These are phyloP conservation scores for Pittosporum tobira DNA, from an alignment of 129 eudicot species.

Conservation along the genomic window DNA sequence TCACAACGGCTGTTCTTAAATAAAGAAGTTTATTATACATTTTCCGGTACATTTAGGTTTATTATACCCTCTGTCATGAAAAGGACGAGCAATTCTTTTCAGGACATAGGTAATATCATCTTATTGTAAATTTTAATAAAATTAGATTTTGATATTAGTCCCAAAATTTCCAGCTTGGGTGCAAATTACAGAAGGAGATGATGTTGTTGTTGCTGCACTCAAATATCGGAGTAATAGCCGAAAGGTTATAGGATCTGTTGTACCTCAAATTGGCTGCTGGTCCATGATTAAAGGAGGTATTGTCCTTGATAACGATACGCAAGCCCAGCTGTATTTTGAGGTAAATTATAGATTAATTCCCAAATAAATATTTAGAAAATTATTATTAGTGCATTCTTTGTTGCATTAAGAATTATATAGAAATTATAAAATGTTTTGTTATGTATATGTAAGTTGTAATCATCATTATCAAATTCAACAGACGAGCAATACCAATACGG, in stretches of 20 bases:
- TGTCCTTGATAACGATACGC: background rate
- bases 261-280: slow-evolving; percentile 40
- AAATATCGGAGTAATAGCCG: background rate
- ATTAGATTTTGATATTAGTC: background rate
- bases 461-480: background rate
- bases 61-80: too few species aligned
- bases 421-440: too few species aligned
- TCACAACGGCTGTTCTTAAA: slow-evolving; percentile 14
- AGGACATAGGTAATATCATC: too few species aligned
- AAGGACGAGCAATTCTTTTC: too few species aligned
- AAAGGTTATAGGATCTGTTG: slow-evolving; percentile 14
- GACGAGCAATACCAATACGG: slow-evolving; percentile 18
- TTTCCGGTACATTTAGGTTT: slow-evolving; percentile 18
- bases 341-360: slow-evolving; percentile 3
- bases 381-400: too few species aligned
- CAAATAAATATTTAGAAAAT: too few species aligned
- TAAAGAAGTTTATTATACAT: slow-evolving; percentile 14
- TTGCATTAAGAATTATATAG: too few species aligned
- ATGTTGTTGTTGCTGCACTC: slow-evolving; percentile 14
- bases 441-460: background rate
- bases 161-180: slow-evolving; percentile 32
- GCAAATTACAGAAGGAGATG: slow-evolving; percentile 25
- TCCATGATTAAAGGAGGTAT: slow-evolving; percentile 44
- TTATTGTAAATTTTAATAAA: background rate
- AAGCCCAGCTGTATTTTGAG: slow-evolving; percentile 12